Conservation (phyloP, 2,329 filamentous ascomycete genomes). For the Lachnellula occidentalis region DNA sequence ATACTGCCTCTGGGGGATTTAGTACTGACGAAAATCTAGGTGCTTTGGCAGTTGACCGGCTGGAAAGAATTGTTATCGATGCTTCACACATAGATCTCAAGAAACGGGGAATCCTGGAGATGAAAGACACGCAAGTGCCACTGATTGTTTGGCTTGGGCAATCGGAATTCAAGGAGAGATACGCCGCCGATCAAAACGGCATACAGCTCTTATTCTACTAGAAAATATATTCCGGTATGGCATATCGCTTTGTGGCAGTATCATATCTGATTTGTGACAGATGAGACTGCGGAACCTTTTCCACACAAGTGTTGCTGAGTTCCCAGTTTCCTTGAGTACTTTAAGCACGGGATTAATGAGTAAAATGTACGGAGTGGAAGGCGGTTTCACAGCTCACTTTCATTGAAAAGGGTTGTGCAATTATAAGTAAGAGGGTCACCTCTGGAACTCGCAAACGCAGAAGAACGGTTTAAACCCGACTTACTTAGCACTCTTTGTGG, state of each 20-base stretch:
- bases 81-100: constrained; percentile 92
- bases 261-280: background rate
- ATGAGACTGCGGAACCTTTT: background rate
- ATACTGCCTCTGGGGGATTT: background rate
- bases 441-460: too few species aligned
- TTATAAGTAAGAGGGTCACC: too few species aligned
- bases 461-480: too few species aligned
- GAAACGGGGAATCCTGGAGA: constrained; percentile 88
- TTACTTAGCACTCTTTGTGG: too few species aligned
- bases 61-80: constrained; percentile 81
- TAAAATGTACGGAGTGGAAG: too few species aligned
- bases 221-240: background rate
- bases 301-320: background rate
- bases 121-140: constrained; percentile 85
- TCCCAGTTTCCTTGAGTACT: too few species aligned
- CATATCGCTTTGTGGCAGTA: too few species aligned
- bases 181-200: constrained; percentile 50
- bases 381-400: too few species aligned
- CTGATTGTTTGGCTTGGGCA: constrained; percentile 69
- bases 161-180: constrained; percentile 65
- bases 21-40: constrained; percentile 38
- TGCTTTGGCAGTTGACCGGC: constrained; percentile 61
- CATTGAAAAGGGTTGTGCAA: too few species aligned
- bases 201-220: constrained; percentile 63
- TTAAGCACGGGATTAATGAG: too few species aligned